Conservation (phyloP, 805 yeast species). For the Ogataea wickerhamii region DNA sequence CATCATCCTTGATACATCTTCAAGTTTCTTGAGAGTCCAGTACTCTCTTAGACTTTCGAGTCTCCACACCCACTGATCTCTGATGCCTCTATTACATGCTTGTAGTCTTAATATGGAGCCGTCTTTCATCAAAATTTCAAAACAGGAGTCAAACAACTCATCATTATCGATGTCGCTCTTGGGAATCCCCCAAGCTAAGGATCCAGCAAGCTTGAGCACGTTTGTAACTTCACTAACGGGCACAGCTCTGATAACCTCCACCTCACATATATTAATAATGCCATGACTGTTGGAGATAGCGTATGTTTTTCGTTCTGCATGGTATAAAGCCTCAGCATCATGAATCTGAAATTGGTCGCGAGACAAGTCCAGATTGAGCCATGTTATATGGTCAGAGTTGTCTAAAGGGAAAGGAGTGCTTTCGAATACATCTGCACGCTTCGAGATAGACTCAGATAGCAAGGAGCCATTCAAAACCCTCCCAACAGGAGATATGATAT, state of each 20-base stretch:
- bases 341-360: slow-evolving; percentile 40
- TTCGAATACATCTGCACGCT: slow-evolving; percentile 38
- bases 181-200: slow-evolving; percentile 29
- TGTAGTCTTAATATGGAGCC: slow-evolving; percentile 48
- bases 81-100: slow-evolving; percentile 45
- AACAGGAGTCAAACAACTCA: slow-evolving; percentile 41
- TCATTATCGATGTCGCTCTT: slow-evolving; percentile 18
- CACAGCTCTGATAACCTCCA: slow-evolving; percentile 39
- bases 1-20: slow-evolving; percentile 38
- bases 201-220: slow-evolving; percentile 29
- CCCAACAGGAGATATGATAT: slow-evolving; percentile 35
- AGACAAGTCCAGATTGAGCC: slow-evolving; percentile 48
- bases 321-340: slow-evolving; percentile 61
- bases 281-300: slow-evolving; percentile 57
- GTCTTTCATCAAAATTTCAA: slow-evolving; percentile 48
- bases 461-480: slow-evolving; percentile 26
- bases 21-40: slow-evolving; percentile 52
- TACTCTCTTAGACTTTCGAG: slow-evolving; percentile 44
- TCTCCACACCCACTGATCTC: slow-evolving; percentile 67
- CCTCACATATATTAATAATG: slow-evolving; percentile 54
- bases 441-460: slow-evolving; percentile 17
- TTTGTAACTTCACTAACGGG: slow-evolving; percentile 22
- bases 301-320: slow-evolving; percentile 57
- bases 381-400: slow-evolving; percentile 49
- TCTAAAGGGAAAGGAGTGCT: slow-evolving; percentile 56